Conservation (phyloP, 768 basidiomycete species). For the Leccinum longicurvipes region DNA sequence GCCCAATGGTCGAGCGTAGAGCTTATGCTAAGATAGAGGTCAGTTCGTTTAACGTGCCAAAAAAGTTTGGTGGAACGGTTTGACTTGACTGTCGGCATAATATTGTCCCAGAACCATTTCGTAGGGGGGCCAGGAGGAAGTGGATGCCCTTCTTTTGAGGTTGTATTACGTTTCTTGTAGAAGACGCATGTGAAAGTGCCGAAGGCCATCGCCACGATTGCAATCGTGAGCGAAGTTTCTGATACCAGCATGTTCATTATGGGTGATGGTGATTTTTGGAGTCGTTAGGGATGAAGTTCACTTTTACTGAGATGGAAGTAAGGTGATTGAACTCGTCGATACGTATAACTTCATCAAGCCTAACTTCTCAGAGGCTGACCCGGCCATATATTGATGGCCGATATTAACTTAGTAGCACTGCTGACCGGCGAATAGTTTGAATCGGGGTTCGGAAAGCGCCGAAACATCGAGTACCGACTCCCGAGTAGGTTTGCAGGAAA, state of each 20-base stretch:
- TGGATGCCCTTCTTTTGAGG: constrained; percentile 5
- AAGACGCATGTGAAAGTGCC: not conserved
- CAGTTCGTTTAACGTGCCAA: not conserved
- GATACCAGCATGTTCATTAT: not conserved
- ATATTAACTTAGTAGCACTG: too few relatives aligned
- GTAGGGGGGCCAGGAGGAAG: constrained; percentile 20
- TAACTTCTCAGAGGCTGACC: too few relatives aligned
- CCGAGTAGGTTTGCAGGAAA: too few relatives aligned
- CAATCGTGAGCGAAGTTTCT: not conserved
- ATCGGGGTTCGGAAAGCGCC: too few relatives aligned
- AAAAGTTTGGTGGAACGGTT: not conserved
- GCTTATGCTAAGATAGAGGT: constrained; percentile 9
- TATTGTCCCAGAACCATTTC: constrained; percentile 5
- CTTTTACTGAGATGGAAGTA: not conserved
- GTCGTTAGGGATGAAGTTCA: not conserved
- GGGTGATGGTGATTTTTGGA: not conserved
- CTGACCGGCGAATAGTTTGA: too few relatives aligned
- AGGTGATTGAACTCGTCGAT: not conserved
- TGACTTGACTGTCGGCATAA: constrained; percentile 11
- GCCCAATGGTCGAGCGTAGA: constrained; percentile 49
- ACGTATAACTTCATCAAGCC: not conserved
- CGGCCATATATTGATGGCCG: too few relatives aligned
- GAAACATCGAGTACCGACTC: too few relatives aligned
- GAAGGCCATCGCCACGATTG: not conserved
- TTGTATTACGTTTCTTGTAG: not conserved